phyloP scores from a whole-genome alignment of 2,329 filamentous ascomycete species.

The Bipolaris victoriae region DNA sequence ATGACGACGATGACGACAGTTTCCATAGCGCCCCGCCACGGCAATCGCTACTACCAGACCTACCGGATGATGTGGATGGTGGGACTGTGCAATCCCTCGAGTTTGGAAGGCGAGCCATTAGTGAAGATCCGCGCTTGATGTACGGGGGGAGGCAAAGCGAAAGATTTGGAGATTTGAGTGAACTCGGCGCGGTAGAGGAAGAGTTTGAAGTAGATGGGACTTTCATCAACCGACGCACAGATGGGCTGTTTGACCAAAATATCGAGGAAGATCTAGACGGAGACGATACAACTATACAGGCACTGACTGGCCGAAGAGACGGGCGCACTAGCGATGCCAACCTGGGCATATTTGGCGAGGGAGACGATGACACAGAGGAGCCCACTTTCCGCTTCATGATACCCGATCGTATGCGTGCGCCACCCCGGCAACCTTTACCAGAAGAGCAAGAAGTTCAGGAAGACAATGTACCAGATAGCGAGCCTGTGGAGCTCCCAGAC shows the following conservation, averaged over 20 bases:
- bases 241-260: slow-evolving; percentile 48
- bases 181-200: slow-evolving; percentile 43
- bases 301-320: slow-evolving; percentile 39
- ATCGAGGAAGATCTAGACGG: slow-evolving; percentile 42
- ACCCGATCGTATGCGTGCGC: slow-evolving; percentile 41
- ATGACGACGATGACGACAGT: slow-evolving; percentile 51
- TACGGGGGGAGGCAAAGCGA: slow-evolving; percentile 58
- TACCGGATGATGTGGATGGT: slow-evolving; percentile 47
- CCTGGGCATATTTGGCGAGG: slow-evolving; percentile 42
- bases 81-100: slow-evolving; percentile 58
- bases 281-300: slow-evolving; percentile 41
- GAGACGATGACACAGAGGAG: slow-evolving; percentile 44
- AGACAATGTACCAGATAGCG: slow-evolving; percentile 10
- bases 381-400: slow-evolving; percentile 50
- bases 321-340: slow-evolving; percentile 40
- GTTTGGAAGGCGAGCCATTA: slow-evolving; percentile 50
- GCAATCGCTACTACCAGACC: slow-evolving; percentile 44
- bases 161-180: slow-evolving; percentile 57
- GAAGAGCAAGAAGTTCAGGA: slow-evolving; percentile 18
- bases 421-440: slow-evolving; percentile 22
- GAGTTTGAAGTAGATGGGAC: slow-evolving; percentile 53
- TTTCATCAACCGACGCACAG: slow-evolving; percentile 44
- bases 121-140: slow-evolving; percentile 49
- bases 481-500: slow-evolving; percentile 29
- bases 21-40: slow-evolving; percentile 49